Evolutionary conservation across 2,329 filamentous ascomycete species (phyloP).

Genomic region (Acrocalymma vagum): DNA sequence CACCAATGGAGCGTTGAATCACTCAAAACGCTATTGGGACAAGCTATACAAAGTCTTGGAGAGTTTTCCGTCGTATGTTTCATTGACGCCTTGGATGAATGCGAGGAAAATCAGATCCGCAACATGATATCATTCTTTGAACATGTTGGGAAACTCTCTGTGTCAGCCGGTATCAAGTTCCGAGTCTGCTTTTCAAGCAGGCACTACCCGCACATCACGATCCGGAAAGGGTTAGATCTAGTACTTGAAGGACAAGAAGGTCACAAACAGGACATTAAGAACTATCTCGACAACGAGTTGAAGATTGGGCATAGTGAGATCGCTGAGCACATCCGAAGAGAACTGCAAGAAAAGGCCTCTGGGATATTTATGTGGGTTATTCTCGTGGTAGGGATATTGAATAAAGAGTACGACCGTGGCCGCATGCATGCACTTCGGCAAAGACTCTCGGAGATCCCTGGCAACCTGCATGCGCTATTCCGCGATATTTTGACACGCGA

Average conservation of each 20-base stretch:
- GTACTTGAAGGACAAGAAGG: constrained; percentile 47
- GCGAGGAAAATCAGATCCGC: constrained; percentile 52
- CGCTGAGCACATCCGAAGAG: constrained; percentile 26
- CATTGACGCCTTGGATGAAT: constrained; percentile 61
- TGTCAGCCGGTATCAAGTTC: constrained; percentile 21
- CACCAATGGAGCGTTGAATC: constrained; percentile 19
- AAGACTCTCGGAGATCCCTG: constrained; percentile 51
- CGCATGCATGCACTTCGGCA: constrained; percentile 36
- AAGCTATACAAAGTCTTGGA: constrained; percentile 21
- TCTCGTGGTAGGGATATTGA: constrained; percentile 50
- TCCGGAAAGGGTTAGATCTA: constrained; percentile 34
- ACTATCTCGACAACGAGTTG: constrained; percentile 27
- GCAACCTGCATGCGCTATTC: constrained; percentile 59
- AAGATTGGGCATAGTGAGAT: constrained; percentile 26
- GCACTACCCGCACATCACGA: constrained; percentile 56
- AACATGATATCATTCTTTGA: constrained; percentile 57
- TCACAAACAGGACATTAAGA: constrained; percentile 47
- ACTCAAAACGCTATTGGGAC: constrained; percentile 26
- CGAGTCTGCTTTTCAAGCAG: constrained; percentile 34
- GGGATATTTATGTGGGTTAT: constrained; percentile 55
- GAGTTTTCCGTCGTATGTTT: constrained; percentile 28
- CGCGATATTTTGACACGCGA: constrained; percentile 55
- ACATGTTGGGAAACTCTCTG: constrained; percentile 40
- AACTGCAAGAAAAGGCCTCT: constrained; percentile 49
- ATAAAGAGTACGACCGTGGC: constrained; percentile 48